phyloP scores from a whole-genome alignment of 441 rosid genomes.

The Biscutella laevigata region DNA sequence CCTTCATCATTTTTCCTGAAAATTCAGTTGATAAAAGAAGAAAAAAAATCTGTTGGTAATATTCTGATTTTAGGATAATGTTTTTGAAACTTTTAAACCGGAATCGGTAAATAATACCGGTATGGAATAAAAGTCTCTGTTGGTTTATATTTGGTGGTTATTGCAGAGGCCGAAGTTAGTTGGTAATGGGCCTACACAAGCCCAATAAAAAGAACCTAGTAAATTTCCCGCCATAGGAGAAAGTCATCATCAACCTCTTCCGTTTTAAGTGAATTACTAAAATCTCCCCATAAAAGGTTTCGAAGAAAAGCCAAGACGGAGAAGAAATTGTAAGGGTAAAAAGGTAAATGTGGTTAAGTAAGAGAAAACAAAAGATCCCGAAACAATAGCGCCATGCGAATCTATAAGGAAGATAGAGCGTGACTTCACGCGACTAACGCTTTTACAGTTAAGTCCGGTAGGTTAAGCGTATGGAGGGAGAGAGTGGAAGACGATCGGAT shows the following conservation, averaged over 20 bases:
- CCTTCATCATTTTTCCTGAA: conserved; percentile 29
- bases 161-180: not conserved
- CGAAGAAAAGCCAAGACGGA: not conserved
- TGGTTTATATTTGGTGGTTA: not conserved
- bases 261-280: conserved; percentile 17
- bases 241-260: conserved; percentile 22
- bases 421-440: conserved; percentile 16
- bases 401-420: conserved; percentile 12
- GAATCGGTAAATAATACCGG: conserved; percentile 5
- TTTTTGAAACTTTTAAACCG: conserved; percentile 5
- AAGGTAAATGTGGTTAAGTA: conserved; percentile 3
- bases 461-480: conserved; percentile 21
- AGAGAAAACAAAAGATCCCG: conserved; percentile 5
- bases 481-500: conserved; percentile 14
- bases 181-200: not conserved
- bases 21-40: not conserved
- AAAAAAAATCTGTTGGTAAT: not conserved
- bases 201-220: not conserved
- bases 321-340: not conserved
- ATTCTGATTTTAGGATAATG: conserved; percentile 17
- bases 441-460: conserved; percentile 32
- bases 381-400: conserved; percentile 24
- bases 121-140: too few species aligned
- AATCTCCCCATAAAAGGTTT: not conserved
- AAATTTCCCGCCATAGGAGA: conserved; percentile 26